Evolutionary conservation across 179 eudicot species (phyloP), one percentile per base, ranked within the genome.

Genomic region (Camellia oleifera): DNA sequence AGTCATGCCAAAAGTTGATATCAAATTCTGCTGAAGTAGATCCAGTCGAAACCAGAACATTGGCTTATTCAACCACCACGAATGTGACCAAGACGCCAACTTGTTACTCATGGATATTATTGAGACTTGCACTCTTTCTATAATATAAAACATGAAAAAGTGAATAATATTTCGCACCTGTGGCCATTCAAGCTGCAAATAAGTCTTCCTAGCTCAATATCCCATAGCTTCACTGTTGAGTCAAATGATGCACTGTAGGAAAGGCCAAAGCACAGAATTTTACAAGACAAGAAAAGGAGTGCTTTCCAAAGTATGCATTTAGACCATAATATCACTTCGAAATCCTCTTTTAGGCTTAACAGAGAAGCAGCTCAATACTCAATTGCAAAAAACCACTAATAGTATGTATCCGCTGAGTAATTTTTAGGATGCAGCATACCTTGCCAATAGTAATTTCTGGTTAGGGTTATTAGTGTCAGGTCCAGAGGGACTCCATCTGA

Each of bases 401-500:
- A 32, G 40, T 32, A 32, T 32, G 40, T 32, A 32, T 32, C 40
- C 40, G 1, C 1, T 32, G 40, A 32, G 40, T 32, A 65, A 53
- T 17, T 77, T 6, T n/a, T 11, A 13, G 7, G 64, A n/a, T 44
- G 72, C 18, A 42, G 15, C 79, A 61, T 76, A 90, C 93, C 92
- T 90, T 74, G 94, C 94, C 66, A 91, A 83, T 58, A 89, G 70
- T 82, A 91, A 81, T 60, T 85, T 88, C 81, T 84, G 85, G 67
- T 91, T 89, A 17, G 97, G 92, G 81, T 92, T 91, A 83, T 44
- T 86, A 61, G 92, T 90, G 18, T 88, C 90, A 13, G 83, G 80
- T 72, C 94, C 96, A 69, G 94, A 89, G 78, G 96, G 96, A 80
- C 97, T 92, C 97, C 97, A 92, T 71, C 91, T 82, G 67, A 91